Evolutionary conservation across 345 rosid species (phyloP), one percentile per base, ranked within the genome.

Genomic region (Brassica carinata): DNA sequence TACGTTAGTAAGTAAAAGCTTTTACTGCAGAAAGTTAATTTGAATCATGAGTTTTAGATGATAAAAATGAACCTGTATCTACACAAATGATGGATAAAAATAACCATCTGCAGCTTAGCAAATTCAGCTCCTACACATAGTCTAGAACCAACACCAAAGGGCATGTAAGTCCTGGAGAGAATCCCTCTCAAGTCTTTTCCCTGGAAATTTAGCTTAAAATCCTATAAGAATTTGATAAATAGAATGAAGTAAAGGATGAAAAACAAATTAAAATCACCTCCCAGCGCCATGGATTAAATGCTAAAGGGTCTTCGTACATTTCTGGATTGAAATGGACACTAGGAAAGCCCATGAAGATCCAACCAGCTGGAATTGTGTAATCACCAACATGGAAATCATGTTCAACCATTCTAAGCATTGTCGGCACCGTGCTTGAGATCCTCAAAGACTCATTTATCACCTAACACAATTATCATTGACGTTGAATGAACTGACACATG

Each of bases 131-230:
- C 80, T 34, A 69, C 36, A 55, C 80, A 76, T 3, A 78, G 72
- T 65, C 77, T 78, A 14, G 77, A 7, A 45, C 81, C 81, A 19
- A 64, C 72, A 5, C 81, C 81, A 72, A 78, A 71, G 14, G 81
- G 76, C 17, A 72, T 62, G 58, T 45, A 78, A 0, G 9, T 71
- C 31, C 17, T 31, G 23, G 69, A 64, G 45, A 64, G 45, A 15
- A 64, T 31, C 23, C 14, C 69, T n/a, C 43, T 15, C 26, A 64
- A 30, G 68, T 64, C 68, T 64, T 78, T 48, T 45, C 76, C 57
- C 76, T 78, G 57, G 13, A 8, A 53, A 4, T 40, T 27, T 38
- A 43, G 17, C 18, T 40, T 8, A 74, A 70, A 2, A 7, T 13
- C 18, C 26, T 23, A 1, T 29, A 63, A 8, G 7, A 34, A 34